Percentiles rank a stretch among this genome's conserved stretches.
phyloP scores from a whole-genome alignment of 257 asterid genomes.

The Primulina eburnea region DNA sequence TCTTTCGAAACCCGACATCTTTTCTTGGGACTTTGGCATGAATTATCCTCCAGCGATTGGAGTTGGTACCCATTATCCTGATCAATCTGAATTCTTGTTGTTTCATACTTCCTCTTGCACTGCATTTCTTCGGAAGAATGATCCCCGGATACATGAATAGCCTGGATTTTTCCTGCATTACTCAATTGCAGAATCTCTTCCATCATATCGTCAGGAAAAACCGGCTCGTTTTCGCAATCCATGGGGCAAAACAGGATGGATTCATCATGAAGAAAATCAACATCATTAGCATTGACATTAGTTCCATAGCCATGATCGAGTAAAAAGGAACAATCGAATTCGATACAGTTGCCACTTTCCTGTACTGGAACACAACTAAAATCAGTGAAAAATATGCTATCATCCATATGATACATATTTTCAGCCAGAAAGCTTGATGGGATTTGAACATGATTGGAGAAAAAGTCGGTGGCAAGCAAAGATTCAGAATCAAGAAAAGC shows the following conservation, averaged over 20 bases:
- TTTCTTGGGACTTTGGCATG: constrained; percentile 42
- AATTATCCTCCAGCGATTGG: constrained; percentile 11
- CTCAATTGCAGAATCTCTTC: constrained; percentile 29
- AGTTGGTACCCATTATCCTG: background rate
- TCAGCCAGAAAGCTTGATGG: constrained; percentile 20
- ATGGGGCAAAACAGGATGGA: constrained; percentile 28
- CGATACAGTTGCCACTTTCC: constrained; percentile 49
- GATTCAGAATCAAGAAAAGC: constrained; percentile 52
- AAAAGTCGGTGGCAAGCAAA: constrained; percentile 25
- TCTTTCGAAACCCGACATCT: constrained; percentile 45
- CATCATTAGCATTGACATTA: constrained; percentile 3
- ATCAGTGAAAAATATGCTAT: constrained; percentile 6
- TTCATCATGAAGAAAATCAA: constrained; percentile 14
- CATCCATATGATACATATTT: constrained; percentile 13
- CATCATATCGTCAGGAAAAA: constrained; percentile 31
- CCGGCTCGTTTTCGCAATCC: constrained; percentile 29
- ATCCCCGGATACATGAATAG: constrained; percentile 5
- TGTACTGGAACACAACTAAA: constrained; percentile 34
- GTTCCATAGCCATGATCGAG: background rate
- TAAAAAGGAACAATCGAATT: constrained; percentile 24
- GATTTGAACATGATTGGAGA: constrained; percentile 11
- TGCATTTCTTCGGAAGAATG: constrained; percentile 30
- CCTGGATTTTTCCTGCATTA: constrained; percentile 21
- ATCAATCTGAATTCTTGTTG: background rate
- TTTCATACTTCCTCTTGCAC: constrained; percentile 45